Base-by-base conservation (phyloP, 495 filamentous ascomycete genomes). In the Hyaloscypha hepaticicola region DNA sequence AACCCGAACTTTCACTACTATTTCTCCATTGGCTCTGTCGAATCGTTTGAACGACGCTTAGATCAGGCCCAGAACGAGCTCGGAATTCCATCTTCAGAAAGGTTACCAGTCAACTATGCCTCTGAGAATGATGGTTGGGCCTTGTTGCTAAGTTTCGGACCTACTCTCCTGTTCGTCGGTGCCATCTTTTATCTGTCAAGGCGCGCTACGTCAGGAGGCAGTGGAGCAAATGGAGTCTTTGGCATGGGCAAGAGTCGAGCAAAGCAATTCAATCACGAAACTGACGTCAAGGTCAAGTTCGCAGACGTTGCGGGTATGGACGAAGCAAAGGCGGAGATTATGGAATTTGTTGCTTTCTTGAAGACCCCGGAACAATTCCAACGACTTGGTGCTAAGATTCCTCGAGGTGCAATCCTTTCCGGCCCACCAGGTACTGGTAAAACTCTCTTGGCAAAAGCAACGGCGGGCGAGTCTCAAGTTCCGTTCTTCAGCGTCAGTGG, bases 401-500 rank as follows among this genome's bases (percentile, higher is more conserved):
- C 95, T 48, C 91, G 95, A 61, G 95, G 95, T 69, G 95, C 95
- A 55, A 96, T 99, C 77, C 84, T 99, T 27, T 96, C 93, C 49
- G 95, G 95, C 38, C 96, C 95, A 56, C 95, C 95, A 19, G 95
- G 95, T 78, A 99, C 95, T 49, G 95, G 95, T 88, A 99, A 99
- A 80, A 99, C 95, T 6, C 77, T 99, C 67, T 85, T 99, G 49
- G 95, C 95, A 50, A 99, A 99, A 79, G 95, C 95, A 26, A 99
- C 95, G 11, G 95, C 95, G 41, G 95, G 95, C 72, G 95, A 99
- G 77, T 96, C 95, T n/a, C 85, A 88, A 48, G 95, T 99, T 27
- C 95, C 95, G 16, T 99, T 99, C 83, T 99, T 90, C 83, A 96
- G 88, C 71, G 96, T 98, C 76, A 96, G 92, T 76, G 95, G 95